Percentiles rank a stretch among this genome's conserved stretches.
Evolutionary conservation across 495 filamentous ascomycete species (phyloP).

Genomic region (Cudoniella acicularis): DNA sequence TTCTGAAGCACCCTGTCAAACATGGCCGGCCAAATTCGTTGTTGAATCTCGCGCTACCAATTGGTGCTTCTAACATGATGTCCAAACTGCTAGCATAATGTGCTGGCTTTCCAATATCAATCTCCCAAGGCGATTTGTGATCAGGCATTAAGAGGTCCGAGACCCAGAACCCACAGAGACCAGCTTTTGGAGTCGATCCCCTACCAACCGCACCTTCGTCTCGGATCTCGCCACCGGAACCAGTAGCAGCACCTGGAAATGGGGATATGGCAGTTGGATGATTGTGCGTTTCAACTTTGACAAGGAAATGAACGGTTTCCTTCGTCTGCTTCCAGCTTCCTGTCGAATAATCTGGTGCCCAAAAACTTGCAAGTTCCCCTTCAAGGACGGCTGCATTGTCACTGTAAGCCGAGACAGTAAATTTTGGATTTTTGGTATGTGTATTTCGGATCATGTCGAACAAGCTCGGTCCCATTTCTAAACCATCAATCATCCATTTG

Average conservation of each 20-base stretch:
- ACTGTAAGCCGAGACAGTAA: constrained; percentile 90
- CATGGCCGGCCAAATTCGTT: constrained; percentile 97
- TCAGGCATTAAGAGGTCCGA: constrained; percentile 89
- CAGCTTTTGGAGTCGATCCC: constrained; percentile 90
- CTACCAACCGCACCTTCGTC: constrained; percentile 93
- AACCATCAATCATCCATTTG: constrained; percentile 92
- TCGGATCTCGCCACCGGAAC: constrained; percentile 89
- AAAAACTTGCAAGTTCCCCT: constrained; percentile 69
- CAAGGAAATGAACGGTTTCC: constrained; percentile 83
- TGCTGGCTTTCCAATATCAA: constrained; percentile 80
- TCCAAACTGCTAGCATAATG: constrained; percentile 92
- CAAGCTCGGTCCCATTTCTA: constrained; percentile 69
- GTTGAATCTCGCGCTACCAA: constrained; percentile 92
- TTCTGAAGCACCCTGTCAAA: constrained; percentile 85
- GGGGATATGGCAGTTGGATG: constrained; percentile 95
- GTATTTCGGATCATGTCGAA: constrained; percentile 97
- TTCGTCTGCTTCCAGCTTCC: constrained; percentile 85
- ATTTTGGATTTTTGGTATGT: constrained; percentile 69
- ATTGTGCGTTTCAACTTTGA: constrained; percentile 97
- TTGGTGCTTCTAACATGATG: constrained; percentile 95
- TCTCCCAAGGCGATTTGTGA: constrained; percentile 79
- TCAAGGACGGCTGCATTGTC: constrained; percentile 94
- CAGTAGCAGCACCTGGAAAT: constrained; percentile 83
- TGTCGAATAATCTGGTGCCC: constrained; percentile 80
- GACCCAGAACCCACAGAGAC: constrained; percentile 88